Evolutionary conservation across 1,139 yeast species (phyloP).

Genomic region (Eremothecium gossypii): DNA sequence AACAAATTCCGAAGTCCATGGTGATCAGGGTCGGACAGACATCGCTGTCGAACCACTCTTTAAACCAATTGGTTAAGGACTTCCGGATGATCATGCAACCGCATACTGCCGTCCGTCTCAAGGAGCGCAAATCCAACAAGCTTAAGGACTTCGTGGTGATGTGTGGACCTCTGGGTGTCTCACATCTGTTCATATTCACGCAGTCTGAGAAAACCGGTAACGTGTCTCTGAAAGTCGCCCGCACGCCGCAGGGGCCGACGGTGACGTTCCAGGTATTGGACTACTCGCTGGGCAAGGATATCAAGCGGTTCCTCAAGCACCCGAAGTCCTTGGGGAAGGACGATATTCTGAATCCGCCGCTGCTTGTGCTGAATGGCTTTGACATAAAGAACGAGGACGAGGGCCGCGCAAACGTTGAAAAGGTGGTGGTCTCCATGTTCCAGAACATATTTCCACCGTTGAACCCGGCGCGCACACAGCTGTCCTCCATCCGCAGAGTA

Average conservation of each 20-base stretch:
- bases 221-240: conserved; percentile 72
- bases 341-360: conserved; percentile 71
- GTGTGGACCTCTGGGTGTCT: conserved; percentile 95
- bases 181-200: conserved; percentile 79
- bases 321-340: conserved; percentile 65
- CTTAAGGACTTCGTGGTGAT: conserved; percentile 85
- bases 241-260: conserved; percentile 93
- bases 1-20: conserved; percentile 82
- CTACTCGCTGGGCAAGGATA: conserved; percentile 79
- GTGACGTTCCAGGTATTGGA: conserved; percentile 67
- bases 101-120: conserved; percentile 81
- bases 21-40: conserved; percentile 73
- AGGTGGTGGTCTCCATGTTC: conserved; percentile 77
- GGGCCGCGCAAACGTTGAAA: conserved; percentile 49
- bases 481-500: conserved; percentile 71
- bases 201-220: conserved; percentile 72
- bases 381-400: conserved; percentile 28
- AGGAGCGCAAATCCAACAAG: conserved; percentile 79
- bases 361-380: conserved; percentile 86
- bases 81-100: conserved; percentile 92
- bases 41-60: conserved; percentile 68
- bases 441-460: conserved; percentile 96
- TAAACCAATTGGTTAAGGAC: conserved; percentile 78
- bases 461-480: conserved; percentile 66
- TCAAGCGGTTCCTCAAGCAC: conserved; percentile 53